A percentile compares a stretch with the other conserved stretches of the same genome.
Evolutionary conservation across 805 yeast genomes (phyloP).

Genomic region (Candida manassasensis): DNA sequence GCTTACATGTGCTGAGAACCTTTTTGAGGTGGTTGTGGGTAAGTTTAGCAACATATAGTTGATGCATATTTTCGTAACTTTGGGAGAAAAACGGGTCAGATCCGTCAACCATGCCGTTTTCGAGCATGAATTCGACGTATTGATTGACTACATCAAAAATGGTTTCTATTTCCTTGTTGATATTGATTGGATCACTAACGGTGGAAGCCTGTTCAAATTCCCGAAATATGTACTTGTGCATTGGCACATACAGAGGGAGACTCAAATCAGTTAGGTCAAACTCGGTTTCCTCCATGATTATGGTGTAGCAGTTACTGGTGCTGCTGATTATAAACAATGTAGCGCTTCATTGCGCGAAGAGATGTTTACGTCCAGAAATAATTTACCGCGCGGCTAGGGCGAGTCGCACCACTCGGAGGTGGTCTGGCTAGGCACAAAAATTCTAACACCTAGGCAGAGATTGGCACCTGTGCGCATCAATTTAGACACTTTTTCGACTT

Average conservation of each 20-base stretch:
- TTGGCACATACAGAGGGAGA: slow-evolving; percentile 14
- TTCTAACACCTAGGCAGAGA: too few relatives aligned
- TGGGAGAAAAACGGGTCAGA: slow-evolving; percentile 7
- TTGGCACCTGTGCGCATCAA: too few relatives aligned
- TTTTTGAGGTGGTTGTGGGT: slow-evolving; percentile 10
- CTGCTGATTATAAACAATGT: too few relatives aligned
- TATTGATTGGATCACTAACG: neutral
- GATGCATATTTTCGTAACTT: slow-evolving; percentile 13
- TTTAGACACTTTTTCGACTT: too few relatives aligned
- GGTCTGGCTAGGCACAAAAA: too few relatives aligned
- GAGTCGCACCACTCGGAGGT: too few relatives aligned
- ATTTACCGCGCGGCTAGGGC: too few relatives aligned
- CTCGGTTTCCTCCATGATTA: neutral
- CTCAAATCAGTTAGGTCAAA: slow-evolving; percentile 3
- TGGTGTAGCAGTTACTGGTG: too few relatives aligned
- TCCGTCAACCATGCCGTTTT: slow-evolving; percentile 6
- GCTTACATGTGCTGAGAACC: slow-evolving; percentile 14
- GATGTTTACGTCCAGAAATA: too few relatives aligned
- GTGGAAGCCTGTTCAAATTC: slow-evolving; percentile 14
- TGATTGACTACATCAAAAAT: slow-evolving; percentile 10
- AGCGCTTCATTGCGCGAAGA: too few relatives aligned
- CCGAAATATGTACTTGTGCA: slow-evolving; percentile 8
- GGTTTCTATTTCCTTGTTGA: slow-evolving; percentile 8
- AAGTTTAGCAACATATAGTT: slow-evolving; percentile 10
- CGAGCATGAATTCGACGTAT: slow-evolving; percentile 11